Base-by-base conservation (phyloP, 1,284 basidiomycete species). In the Takashimella koratensis region DNA sequence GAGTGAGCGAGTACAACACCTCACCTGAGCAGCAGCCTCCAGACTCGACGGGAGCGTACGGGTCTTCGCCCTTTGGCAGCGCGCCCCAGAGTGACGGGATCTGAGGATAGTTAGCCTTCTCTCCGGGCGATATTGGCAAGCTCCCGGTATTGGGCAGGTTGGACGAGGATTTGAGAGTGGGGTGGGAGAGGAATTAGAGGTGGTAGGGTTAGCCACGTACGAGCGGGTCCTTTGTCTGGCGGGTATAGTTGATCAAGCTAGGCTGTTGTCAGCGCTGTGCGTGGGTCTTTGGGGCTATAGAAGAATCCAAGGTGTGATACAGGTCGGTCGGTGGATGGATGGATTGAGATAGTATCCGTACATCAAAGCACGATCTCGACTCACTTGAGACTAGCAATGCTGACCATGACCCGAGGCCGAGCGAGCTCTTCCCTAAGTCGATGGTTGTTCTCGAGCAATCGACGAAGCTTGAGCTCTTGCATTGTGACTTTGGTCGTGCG, bases 401-500 rank as follows among this genome's bases (percentile, higher is more conserved):
- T 94, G 51, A 98, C 90, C 64, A 87, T 83, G 57, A 95, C 85
- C 63, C 94, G 82, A 21, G 91, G 91, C 62, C 94, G 79, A 47
- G 88, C 85, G 59, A 97, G 78, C 73, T 98, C 95, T 77, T 98
- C 95, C 67, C 86, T 81, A 64, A 98, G 78, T 58, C 94, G 83
- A 72, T 90, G 86, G 74, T 97, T 98, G 78, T 97, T 92, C 79
- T 98, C 95, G 58, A 86, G 84, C 64, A 98, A 79, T 51, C 94
- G 82, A 43, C 94, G 83, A 65, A 96, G 86, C 84, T 96, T 97
- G 74, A 98, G 85, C 83, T 98, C 95, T 54, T 88, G 87, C 92
- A 96, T 95, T 65, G 88, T 72, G 43, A 68, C 65, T 53, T 75
- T 74, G 58, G 68, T 64, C 30, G 65, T 52, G 36, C 66, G 57